Evolutionary conservation across 179 eudicot species (phyloP).

Genomic region (Silene coronaria): DNA sequence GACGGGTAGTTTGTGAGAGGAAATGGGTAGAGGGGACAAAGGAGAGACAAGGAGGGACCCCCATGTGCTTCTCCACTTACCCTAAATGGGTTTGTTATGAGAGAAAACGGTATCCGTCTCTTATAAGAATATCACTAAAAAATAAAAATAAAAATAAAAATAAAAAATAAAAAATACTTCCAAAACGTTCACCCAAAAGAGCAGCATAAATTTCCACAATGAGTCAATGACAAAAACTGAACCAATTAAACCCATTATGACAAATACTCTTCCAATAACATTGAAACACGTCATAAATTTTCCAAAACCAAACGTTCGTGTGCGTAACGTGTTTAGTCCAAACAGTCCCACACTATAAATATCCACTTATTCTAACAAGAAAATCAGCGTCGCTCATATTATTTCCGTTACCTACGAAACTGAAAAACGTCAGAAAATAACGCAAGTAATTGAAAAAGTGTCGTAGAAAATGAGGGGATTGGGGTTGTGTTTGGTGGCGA

Average conservation of each 20-base stretch:
- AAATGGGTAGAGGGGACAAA: no score
- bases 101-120: no score
- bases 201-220: no score
- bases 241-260: not conserved
- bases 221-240: constrained; percentile 8
- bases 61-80: no score
- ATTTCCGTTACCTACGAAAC: constrained; percentile 1
- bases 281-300: constrained; percentile 2
- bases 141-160: no score
- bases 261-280: not conserved
- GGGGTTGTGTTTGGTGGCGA: constrained; percentile 18
- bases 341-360: not conserved
- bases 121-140: no score
- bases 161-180: no score
- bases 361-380: not conserved
- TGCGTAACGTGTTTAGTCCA: constrained; percentile 7
- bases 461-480: not conserved
- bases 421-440: not conserved
- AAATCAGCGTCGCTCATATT: not conserved
- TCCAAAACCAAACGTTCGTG: not conserved
- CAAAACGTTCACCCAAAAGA: no score
- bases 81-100: no score
- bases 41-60: no score
- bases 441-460: no score
- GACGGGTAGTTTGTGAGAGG: no score